Evolutionary conservation across 192 early-diverging fungal species (phyloP), one percentile per base, ranked within the genome.

Genomic region (Mortierella alpina): DNA sequence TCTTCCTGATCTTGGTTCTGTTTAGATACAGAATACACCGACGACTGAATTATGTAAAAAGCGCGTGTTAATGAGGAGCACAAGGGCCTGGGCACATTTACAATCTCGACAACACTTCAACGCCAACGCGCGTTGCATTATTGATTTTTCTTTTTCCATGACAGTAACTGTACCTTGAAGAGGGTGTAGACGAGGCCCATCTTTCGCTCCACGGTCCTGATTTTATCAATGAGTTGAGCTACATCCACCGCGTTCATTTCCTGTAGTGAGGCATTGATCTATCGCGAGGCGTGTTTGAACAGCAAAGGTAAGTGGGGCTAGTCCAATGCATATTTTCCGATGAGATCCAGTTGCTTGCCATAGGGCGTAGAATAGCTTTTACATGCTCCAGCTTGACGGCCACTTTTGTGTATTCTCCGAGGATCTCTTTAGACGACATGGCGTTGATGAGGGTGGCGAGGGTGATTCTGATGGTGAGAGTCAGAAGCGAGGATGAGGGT

Each of bases 171-270:
- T 72, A 72, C 77, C 61, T 80, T 80, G 61, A 80, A 80, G 12
- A 72, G 52, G 5, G 77, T 80, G 48, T 72, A 80, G 59, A 80
- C 77, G 20, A 80, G 54, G 22, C 77, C 70, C 77, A 80, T 80
- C 59, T 80, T 80, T 10, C 77, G 77, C 48, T 80, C 77, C 1
- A 80, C 77, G 20, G 68, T 63, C 7, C 77, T 58, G 23, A 80
- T 80, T 66, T 72, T 80, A 66, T 80, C 70, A 63, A 80, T 80
- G 51, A 80, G 70, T 23, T 80, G 77, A 46, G 77, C 52, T 59
- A 80, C 62, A 23, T 80, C 77, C 14, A 80, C 77, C 0, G 77
- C 66, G 31, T 80, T 80, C 70, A 80, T 72, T 52, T 80, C 77
- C 20, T 68, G 69, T 9, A 80, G 31, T 6, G 77, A 72, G 7